Conservation (phyloP, 768 basidiomycete species). For the Amanita inopinata region DNA sequence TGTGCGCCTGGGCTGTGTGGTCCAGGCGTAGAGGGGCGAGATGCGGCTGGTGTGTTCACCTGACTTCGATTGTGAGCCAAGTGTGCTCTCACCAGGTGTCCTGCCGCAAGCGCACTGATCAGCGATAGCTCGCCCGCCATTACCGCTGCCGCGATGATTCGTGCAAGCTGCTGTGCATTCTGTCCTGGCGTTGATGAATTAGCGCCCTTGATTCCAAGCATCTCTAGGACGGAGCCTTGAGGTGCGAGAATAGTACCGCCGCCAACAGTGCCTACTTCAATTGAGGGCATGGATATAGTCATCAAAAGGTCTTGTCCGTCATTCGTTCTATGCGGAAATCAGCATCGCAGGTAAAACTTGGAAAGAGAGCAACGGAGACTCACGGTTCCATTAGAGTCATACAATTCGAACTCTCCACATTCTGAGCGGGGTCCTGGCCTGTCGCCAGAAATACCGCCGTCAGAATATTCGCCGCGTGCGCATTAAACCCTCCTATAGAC, state of each 20-base stretch:
- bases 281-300: slow-evolving; percentile 96
- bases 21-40: slow-evolving; percentile 54
- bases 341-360: neutral
- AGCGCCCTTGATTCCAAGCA: slow-evolving; percentile 90
- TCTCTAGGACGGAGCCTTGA: slow-evolving; percentile 82
- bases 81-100: slow-evolving; percentile 90
- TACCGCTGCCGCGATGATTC: slow-evolving; percentile 84
- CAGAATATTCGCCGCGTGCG: slow-evolving; percentile 95
- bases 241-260: slow-evolving; percentile 92
- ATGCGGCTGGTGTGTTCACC: slow-evolving; percentile 64
- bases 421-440: slow-evolving; percentile 98
- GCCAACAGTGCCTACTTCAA: slow-evolving; percentile 97
- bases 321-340: slow-evolving; percentile 52
- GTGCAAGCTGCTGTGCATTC: slow-evolving; percentile 84
- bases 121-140: slow-evolving; percentile 97
- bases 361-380: slow-evolving; percentile 26
- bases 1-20: slow-evolving; percentile 9
- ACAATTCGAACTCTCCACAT: slow-evolving; percentile 97
- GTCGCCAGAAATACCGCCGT: slow-evolving; percentile 94
- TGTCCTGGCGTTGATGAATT: slow-evolving; percentile 79
- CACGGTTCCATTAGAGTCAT: slow-evolving; percentile 99
- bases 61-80: slow-evolving; percentile 86
- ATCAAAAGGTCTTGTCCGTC: slow-evolving; percentile 84
- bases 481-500: slow-evolving; percentile 95
- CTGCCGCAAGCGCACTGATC: slow-evolving; percentile 87